Percentiles rank a stretch among this genome's conserved stretches.
These are phyloP conservation scores for Agrocybe praecox DNA, from an alignment of 768 basidiomycete genomes.

Conservation along the genomic window DNA sequence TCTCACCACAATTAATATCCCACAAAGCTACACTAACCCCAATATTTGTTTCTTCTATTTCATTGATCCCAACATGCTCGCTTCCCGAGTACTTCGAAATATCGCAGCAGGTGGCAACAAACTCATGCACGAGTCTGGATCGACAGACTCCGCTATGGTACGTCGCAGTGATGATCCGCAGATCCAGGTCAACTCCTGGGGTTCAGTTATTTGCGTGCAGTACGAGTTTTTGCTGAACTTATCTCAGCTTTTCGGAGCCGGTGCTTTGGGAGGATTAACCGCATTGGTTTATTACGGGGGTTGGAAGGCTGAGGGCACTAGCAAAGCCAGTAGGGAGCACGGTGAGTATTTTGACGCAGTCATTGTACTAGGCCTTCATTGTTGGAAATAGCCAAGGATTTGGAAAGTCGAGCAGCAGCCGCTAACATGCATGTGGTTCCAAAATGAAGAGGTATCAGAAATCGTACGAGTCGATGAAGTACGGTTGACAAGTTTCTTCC, in stretches of 20 bases:
- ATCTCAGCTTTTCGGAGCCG: constrained; percentile 23
- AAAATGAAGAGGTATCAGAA: background rate
- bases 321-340: constrained; percentile 8
- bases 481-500: too few species aligned
- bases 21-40: background rate
- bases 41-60: background rate
- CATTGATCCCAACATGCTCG: constrained; percentile 16
- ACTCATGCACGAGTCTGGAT: constrained; percentile 17
- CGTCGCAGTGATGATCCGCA: background rate
- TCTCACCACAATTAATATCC: background rate
- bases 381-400: background rate
- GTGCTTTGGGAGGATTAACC: constrained; percentile 23
- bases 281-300: constrained; percentile 28
- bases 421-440: constrained; percentile 1
- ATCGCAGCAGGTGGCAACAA: constrained; percentile 20
- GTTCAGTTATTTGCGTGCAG: background rate
- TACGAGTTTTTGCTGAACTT: background rate
- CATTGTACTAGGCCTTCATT: background rate
- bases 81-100: constrained; percentile 25
- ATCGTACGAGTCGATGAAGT: too few species aligned
- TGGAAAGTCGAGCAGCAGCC: constrained; percentile 1
- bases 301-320: constrained; percentile 22
- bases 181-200: background rate
- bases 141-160: constrained; percentile 20
- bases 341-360: background rate